Evolutionary conservation across 805 yeast species (phyloP), one percentile per base, ranked within the genome.

Genomic region (Yamadazyma takamatsuzukensis): DNA sequence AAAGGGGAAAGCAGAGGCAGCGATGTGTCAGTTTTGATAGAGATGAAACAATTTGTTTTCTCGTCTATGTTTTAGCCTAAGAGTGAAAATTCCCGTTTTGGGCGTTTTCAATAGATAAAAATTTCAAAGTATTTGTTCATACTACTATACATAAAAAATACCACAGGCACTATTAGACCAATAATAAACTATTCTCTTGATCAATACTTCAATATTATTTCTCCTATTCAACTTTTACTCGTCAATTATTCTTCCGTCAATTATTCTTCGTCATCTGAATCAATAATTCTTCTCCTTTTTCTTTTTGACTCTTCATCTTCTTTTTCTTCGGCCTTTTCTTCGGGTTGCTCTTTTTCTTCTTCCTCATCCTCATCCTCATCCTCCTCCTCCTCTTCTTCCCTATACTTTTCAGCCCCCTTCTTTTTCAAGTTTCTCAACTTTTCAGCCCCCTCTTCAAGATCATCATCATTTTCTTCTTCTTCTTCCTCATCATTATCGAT

Each of bases 391-490:
- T 43, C 40, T 9, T 31, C 36, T 18, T 37, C 40, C 27, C 41
- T 33, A 48, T 77, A 78, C 43, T 68, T 68, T 11, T 68, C 58
- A 10, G 74, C 78, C 2, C 83, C 84, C 10, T 66, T 74, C 32
- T 68, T 61, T 49, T 80, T 80, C 34, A 77, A 62, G 33, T 61
- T 56, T 46, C 70, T 70, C 43, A 80, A 61, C 48, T 81, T 67
- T 44, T 75, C 80, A 1, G 83, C 83, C 8, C 76, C 81, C 35
- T 57, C 54, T 36, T 68, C 77, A 21, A 64, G 67, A 23, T 66
- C 74, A 5, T 56, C 74, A 2, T 61, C 74, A 8, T 56, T 72
- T 3, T 57, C 73, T 18, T 53, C 64, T 19, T 54, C 63, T 24
- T 59, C 69, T 33, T 59, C 64, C 30, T 59, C 70, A 29, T 64